These are phyloP conservation scores for Lentithecium fluviatile DNA, from an alignment of 495 filamentous ascomycete genomes.

Conservation along the genomic window DNA sequence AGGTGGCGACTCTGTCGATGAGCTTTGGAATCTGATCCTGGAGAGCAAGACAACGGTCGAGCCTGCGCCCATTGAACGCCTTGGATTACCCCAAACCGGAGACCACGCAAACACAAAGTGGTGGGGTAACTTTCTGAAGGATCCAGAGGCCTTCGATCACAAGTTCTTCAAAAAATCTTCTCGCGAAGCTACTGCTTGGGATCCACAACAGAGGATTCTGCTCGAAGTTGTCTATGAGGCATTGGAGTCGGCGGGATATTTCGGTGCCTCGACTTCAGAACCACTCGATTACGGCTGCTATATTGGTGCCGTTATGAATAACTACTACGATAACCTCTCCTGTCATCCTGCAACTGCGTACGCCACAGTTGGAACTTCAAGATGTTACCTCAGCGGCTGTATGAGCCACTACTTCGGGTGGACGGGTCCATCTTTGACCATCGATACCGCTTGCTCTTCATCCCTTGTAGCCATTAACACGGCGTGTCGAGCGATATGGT, in stretches of 20 bases:
- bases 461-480: slow-evolving; percentile 1
- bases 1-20: slow-evolving; percentile 53
- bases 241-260: no score
- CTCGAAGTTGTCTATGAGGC: no score
- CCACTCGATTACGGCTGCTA: neutral
- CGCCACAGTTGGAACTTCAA: slow-evolving; percentile 1
- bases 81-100: slow-evolving; percentile 32
- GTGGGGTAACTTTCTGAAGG: no score
- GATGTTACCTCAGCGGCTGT: neutral
- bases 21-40: slow-evolving; percentile 58
- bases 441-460: slow-evolving; percentile 18
- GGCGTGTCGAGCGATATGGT: neutral
- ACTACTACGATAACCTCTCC: neutral
- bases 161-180: no score
- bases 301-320: neutral
- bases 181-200: no score
- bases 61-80: slow-evolving; percentile 26
- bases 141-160: no score
- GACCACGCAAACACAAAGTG: no score
- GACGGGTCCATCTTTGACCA: neutral
- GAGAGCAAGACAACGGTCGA: neutral
- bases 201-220: no score
- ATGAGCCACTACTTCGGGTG: slow-evolving; percentile 2
- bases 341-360: neutral
- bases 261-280: no score